Percentiles rank a stretch among this genome's conserved stretches.
Conservation (phyloP, 192 early-diverging fungal species). For the Paraglomus brasilianum region DNA sequence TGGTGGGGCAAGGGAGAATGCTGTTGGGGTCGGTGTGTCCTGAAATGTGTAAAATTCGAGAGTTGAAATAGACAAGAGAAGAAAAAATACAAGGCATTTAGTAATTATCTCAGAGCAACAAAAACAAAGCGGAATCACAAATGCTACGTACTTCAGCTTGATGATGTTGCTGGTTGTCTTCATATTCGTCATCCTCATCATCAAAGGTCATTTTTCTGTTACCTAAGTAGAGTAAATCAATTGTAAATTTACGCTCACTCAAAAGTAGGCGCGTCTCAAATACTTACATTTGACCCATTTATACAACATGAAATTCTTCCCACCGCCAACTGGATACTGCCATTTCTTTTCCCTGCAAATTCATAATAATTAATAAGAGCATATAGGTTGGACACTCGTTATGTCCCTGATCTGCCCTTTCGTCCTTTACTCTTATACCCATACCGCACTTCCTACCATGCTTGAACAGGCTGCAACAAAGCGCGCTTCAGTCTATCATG, state of each 20-base stretch:
- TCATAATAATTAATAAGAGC: not conserved
- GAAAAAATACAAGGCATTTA: not conserved
- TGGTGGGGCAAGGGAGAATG: conserved; percentile 18
- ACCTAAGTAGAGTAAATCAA: conserved; percentile 24
- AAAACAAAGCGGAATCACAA: no score
- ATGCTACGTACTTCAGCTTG: not conserved
- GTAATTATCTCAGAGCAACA: not conserved
- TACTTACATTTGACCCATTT: conserved; percentile 47
- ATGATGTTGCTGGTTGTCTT: not conserved
- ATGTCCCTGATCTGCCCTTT: not conserved
- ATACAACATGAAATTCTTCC: conserved; percentile 40
- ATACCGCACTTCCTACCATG: conserved; percentile 34
- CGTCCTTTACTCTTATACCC: not conserved
- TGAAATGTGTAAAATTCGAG: no score
- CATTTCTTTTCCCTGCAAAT: conserved; percentile 45
- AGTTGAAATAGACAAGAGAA: not conserved
- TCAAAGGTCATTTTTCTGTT: conserved; percentile 43
- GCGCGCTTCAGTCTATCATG: conserved; percentile 46
- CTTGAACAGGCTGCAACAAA: conserved; percentile 46
- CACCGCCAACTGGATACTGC: conserved; percentile 39
- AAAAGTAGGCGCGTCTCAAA: not conserved
- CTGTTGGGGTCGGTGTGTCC: conserved; percentile 27
- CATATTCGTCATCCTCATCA: conserved; percentile 44
- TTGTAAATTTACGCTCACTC: not conserved
- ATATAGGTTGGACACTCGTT: not conserved